These are phyloP conservation scores for Hirsutella thompsonii DNA, from an alignment of 2,329 filamentous ascomycete species.

Conservation along the genomic window DNA sequence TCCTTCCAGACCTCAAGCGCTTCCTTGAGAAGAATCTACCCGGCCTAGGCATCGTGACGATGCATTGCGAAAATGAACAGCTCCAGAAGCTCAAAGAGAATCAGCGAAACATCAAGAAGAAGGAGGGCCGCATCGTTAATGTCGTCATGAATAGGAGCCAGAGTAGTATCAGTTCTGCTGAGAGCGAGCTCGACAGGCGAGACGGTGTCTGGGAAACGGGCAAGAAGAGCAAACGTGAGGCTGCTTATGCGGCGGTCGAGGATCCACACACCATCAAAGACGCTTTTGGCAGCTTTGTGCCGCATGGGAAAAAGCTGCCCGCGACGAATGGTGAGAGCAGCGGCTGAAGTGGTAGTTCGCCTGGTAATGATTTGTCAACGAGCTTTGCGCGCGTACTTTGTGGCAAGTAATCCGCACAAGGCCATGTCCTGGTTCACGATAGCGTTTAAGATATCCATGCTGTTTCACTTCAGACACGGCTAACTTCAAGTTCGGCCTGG, in stretches of 20 bases:
- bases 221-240: constrained; percentile 38
- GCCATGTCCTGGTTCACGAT: neutral
- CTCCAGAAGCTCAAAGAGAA: constrained; percentile 63
- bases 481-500: too few relatives aligned
- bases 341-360: neutral
- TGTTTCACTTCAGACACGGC: neutral
- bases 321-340: constrained; percentile 7
- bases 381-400: too few relatives aligned
- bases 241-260: constrained; percentile 35
- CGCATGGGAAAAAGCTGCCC: constrained; percentile 9
- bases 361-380: neutral
- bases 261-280: constrained; percentile 33
- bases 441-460: neutral
- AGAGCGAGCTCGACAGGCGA: constrained; percentile 36
- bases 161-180: constrained; percentile 37
- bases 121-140: constrained; percentile 34
- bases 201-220: constrained; percentile 25
- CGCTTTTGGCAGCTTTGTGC: constrained; percentile 11
- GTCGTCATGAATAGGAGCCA: constrained; percentile 45
- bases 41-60: constrained; percentile 57
- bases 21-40: constrained; percentile 66
- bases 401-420: too few relatives aligned
- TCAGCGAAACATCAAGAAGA: constrained; percentile 64
- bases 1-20: constrained; percentile 56
- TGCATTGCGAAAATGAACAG: constrained; percentile 68